phyloP scores from a whole-genome alignment of 768 basidiomycete genomes.

The Strobilomyces echinocephalus region DNA sequence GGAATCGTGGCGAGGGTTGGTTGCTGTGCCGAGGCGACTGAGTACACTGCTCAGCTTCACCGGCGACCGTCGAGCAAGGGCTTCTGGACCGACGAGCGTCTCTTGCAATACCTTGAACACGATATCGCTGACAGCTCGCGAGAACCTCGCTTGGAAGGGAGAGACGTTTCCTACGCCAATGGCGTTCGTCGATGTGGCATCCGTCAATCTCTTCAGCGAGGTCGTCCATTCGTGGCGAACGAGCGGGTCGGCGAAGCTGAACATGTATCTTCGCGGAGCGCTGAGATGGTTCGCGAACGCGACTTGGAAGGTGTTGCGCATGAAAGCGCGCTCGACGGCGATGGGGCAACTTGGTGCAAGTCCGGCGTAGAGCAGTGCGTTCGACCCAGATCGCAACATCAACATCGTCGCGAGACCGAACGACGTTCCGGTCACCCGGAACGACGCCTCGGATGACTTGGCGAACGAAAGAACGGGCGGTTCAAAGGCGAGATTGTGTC shows the following conservation, averaged over 20 bases:
- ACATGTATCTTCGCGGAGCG: constrained; percentile 85
- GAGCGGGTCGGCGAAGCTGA: constrained; percentile 80
- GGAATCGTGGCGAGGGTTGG: constrained; percentile 16
- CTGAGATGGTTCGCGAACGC: constrained; percentile 71
- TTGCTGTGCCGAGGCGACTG: constrained; percentile 28
- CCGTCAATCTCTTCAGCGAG: constrained; percentile 64
- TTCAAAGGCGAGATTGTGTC: constrained; percentile 86
- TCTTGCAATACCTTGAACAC: constrained; percentile 84
- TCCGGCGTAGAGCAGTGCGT: constrained; percentile 77
- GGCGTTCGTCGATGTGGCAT: constrained; percentile 34
- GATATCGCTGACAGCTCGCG: constrained; percentile 66
- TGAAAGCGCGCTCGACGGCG: constrained; percentile 86
- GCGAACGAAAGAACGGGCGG: constrained; percentile 78
- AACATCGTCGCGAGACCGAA: constrained; percentile 81
- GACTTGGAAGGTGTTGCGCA: constrained; percentile 94
- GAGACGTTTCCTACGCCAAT: constrained; percentile 27
- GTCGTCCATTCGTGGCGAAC: constrained; percentile 71
- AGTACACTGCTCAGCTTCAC: constrained; percentile 32
- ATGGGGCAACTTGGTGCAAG: constrained; percentile 76
- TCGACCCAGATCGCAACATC: constrained; percentile 78
- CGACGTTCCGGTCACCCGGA: constrained; percentile 82
- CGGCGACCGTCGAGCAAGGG: constrained; percentile 18
- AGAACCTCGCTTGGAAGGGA: constrained; percentile 42
- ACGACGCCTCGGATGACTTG: constrained; percentile 76
- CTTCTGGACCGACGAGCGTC: constrained; percentile 53